Conservation (phyloP, 2,329 filamentous ascomycete genomes). For the Exophiala sp. region DNA sequence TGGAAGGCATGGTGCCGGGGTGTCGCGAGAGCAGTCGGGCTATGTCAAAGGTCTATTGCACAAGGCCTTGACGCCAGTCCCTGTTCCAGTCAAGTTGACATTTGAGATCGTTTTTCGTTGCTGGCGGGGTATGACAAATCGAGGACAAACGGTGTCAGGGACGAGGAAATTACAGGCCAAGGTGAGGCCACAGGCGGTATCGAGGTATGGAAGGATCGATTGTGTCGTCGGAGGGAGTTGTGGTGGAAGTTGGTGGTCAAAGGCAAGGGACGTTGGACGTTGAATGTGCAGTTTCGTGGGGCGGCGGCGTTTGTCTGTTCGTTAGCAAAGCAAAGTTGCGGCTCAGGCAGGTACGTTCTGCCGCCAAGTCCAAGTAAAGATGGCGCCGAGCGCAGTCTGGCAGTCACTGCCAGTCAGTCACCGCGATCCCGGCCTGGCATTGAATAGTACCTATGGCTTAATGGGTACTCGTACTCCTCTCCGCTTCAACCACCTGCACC, state of each 20-base stretch:
- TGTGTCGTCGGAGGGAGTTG: slow-evolving; percentile 1
- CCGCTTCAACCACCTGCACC: too few relatives aligned
- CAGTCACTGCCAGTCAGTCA: too few relatives aligned
- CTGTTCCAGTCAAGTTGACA: slow-evolving; percentile 15
- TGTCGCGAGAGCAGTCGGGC: neutral
- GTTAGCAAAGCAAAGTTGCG: slow-evolving; percentile 1
- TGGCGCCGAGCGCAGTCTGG: too few relatives aligned
- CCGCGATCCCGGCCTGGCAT: too few relatives aligned
- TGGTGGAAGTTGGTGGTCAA: slow-evolving; percentile 8
- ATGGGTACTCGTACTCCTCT: too few relatives aligned
- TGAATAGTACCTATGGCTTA: too few relatives aligned
- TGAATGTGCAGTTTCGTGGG: slow-evolving; percentile 15
- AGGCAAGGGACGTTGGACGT: slow-evolving; percentile 10
- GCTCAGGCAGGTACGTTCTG: neutral
- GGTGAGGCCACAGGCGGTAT: too few relatives aligned
- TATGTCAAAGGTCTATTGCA: slow-evolving; percentile 2
- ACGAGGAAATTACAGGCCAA: neutral
- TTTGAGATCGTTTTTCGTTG: slow-evolving; percentile 14
- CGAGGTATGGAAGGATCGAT: neutral
- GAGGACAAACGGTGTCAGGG: neutral
- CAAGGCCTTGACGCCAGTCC: slow-evolving; percentile 6
- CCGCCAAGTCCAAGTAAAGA: neutral
- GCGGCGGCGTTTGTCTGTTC: slow-evolving; percentile 2
- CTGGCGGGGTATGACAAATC: slow-evolving; percentile 21
- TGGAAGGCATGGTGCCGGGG: slow-evolving; percentile 26